Evolutionary conservation across 495 filamentous ascomycete genomes (phyloP).

Genomic region (Xylaria castorea): DNA sequence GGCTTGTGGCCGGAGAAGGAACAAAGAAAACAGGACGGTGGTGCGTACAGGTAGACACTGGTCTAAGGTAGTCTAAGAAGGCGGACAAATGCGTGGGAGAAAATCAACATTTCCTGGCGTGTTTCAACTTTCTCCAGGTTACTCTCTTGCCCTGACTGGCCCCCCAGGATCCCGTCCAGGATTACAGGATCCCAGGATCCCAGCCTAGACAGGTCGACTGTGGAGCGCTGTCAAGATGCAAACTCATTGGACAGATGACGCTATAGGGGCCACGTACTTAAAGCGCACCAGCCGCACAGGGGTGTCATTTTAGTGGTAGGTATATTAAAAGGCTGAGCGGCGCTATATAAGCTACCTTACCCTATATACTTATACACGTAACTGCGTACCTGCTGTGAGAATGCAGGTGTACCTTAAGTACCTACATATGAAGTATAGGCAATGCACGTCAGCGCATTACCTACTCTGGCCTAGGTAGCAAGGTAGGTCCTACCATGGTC

Average conservation of each 20-base stretch:
- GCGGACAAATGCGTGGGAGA: constrained; percentile 10
- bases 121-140: constrained; percentile 24
- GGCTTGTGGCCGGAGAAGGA: neutral
- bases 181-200: constrained; percentile 5
- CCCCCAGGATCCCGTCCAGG: neutral
- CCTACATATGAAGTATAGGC: neutral
- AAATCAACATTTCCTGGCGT: constrained; percentile 20
- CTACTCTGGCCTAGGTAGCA: neutral
- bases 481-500: neutral
- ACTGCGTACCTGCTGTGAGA: neutral
- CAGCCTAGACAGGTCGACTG: neutral
- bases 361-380: neutral
- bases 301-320: constrained; percentile 1
- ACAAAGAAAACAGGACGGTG: constrained; percentile 4
- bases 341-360: neutral
- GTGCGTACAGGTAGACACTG: neutral
- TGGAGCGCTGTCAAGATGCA: constrained; percentile 14
- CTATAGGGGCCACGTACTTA: constrained; percentile 22
- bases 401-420: neutral
- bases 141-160: neutral
- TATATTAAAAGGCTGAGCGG: constrained; percentile 12
- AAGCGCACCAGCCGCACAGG: constrained; percentile 3
- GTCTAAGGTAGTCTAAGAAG: neutral
- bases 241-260: constrained; percentile 24
- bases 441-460: neutral